Conservation (phyloP, 768 basidiomycete species). For the Agaricus sinodeliciosus region DNA sequence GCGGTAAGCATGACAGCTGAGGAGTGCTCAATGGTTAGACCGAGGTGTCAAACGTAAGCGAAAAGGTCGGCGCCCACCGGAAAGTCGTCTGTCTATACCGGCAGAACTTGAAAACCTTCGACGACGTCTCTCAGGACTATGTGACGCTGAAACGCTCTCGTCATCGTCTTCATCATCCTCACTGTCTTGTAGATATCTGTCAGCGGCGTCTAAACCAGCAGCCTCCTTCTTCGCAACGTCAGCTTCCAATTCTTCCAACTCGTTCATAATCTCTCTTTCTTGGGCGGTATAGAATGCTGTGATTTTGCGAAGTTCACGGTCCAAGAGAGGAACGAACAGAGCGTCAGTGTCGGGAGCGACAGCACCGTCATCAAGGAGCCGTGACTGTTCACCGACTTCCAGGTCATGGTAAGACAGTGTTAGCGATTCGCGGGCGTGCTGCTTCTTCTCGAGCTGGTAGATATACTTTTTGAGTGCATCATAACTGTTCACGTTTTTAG, state of each 20-base stretch:
- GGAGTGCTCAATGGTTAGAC: background rate
- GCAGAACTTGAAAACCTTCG: conserved; percentile 26
- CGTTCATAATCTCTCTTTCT: conserved; percentile 63
- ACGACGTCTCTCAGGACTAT: conserved; percentile 32
- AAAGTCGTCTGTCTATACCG: conserved; percentile 14
- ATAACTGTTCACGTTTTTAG: conserved; percentile 45
- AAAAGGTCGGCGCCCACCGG: conserved; percentile 14
- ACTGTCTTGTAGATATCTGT: conserved; percentile 53
- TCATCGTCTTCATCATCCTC: conserved; percentile 42
- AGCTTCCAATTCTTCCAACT: conserved; percentile 51
- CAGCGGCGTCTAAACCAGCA: conserved; percentile 40
- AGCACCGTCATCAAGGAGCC: conserved; percentile 38
- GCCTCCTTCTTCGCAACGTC: conserved; percentile 56
- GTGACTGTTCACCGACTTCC: conserved; percentile 56
- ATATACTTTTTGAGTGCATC: conserved; percentile 79
- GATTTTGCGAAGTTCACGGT: conserved; percentile 81
- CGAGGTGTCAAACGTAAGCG: background rate
- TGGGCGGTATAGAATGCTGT: conserved; percentile 71
- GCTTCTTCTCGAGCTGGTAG: conserved; percentile 79
- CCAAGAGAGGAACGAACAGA: conserved; percentile 68
- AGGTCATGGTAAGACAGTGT: conserved; percentile 36
- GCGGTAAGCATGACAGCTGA: background rate
- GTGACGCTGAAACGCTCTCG: conserved; percentile 27
- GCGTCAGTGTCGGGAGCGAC: conserved; percentile 38
- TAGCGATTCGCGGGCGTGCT: conserved; percentile 36